A percentile compares a stretch with the other conserved stretches of the same genome.
Evolutionary conservation across 495 filamentous ascomycete species (phyloP).

Genomic region (Aspergillus baeticus): DNA sequence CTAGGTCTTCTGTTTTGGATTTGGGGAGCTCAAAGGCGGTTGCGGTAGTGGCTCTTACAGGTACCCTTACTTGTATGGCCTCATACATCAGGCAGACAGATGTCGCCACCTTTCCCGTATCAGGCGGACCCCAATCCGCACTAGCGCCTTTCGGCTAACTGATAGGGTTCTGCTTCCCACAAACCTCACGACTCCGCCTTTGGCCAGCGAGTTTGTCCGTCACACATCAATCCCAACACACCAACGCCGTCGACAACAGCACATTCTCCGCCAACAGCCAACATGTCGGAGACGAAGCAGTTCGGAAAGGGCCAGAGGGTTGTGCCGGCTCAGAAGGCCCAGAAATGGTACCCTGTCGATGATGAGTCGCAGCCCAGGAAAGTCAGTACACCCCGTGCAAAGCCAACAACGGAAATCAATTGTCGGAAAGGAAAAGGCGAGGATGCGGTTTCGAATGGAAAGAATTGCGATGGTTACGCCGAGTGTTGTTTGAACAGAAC

Average conservation of each 20-base stretch:
- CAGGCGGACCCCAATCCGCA: constrained; percentile 26
- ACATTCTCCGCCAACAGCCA: constrained; percentile 49
- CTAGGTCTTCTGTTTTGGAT: constrained; percentile 19
- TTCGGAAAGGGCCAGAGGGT: constrained; percentile 96
- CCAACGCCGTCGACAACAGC: constrained; percentile 48
- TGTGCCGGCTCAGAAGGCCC: constrained; percentile 87
- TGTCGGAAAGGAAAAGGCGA: constrained; percentile 16
- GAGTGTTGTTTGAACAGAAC: background rate
- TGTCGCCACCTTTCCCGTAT: constrained; percentile 4
- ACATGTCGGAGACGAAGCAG: constrained; percentile 87
- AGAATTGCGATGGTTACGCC: constrained; percentile 35
- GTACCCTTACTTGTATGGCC: background rate
- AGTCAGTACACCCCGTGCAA: constrained; percentile 57
- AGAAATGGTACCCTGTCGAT: constrained; percentile 99
- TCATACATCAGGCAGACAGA: constrained; percentile 16
- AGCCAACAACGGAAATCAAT: constrained; percentile 8
- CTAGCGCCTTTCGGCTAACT: constrained; percentile 39
- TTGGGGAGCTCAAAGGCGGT: constrained; percentile 25
- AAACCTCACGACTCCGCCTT: constrained; percentile 34
- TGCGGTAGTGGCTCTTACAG: constrained; percentile 17
- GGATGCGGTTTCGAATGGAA: constrained; percentile 29
- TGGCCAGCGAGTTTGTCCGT: constrained; percentile 29
- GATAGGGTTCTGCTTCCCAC: constrained; percentile 37
- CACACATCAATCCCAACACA: constrained; percentile 45
- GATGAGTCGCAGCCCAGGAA: constrained; percentile 89